A percentile compares a stretch with the other conserved stretches of the same genome.
Conservation (phyloP, 176 grass and related monocot species). For the Olyra latifolia region DNA sequence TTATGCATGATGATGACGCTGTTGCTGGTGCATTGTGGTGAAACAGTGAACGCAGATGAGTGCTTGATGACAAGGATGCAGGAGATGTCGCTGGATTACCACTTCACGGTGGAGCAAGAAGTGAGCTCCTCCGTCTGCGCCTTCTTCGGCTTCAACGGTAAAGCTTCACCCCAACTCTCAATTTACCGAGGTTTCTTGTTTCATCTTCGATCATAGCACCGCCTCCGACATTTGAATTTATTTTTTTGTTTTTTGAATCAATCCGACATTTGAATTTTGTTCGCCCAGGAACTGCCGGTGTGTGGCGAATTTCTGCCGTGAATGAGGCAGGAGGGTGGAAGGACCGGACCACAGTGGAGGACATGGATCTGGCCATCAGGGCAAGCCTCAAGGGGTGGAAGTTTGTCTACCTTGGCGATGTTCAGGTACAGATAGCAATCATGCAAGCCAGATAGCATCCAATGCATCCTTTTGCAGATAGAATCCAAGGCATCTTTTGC, state of each 20-base stretch:
- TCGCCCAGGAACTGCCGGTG: slow-evolving; percentile 58
- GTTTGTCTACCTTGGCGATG: slow-evolving; percentile 73
- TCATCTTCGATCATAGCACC: background rate
- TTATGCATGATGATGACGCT: background rate
- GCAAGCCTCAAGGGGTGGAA: slow-evolving; percentile 76
- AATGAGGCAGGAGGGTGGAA: slow-evolving; percentile 85
- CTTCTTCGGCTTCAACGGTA: slow-evolving; percentile 89
- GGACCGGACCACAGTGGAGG: slow-evolving; percentile 80
- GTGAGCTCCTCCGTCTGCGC: slow-evolving; percentile 69
- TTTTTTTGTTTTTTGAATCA: background rate
- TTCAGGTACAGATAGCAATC: slow-evolving; percentile 52
- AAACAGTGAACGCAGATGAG: slow-evolving; percentile 79
- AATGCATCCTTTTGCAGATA: slow-evolving; percentile 21
- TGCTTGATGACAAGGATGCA: slow-evolving; percentile 97
- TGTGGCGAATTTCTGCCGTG: slow-evolving; percentile 65
- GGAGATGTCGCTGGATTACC: slow-evolving; percentile 93
- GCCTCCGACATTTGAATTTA: background rate
- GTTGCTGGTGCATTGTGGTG: background rate
- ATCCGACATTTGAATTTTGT: background rate
- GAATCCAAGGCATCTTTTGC: slow-evolving; percentile 9
- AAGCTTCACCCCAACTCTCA: background rate
- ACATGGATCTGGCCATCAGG: slow-evolving; percentile 80
- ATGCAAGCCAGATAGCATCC: slow-evolving; percentile 22
- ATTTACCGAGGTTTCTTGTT: background rate
- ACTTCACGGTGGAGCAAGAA: slow-evolving; percentile 89